These are phyloP conservation scores for Botrytis fabae DNA, from an alignment of 2,329 filamentous ascomycete genomes.

Conservation along the genomic window DNA sequence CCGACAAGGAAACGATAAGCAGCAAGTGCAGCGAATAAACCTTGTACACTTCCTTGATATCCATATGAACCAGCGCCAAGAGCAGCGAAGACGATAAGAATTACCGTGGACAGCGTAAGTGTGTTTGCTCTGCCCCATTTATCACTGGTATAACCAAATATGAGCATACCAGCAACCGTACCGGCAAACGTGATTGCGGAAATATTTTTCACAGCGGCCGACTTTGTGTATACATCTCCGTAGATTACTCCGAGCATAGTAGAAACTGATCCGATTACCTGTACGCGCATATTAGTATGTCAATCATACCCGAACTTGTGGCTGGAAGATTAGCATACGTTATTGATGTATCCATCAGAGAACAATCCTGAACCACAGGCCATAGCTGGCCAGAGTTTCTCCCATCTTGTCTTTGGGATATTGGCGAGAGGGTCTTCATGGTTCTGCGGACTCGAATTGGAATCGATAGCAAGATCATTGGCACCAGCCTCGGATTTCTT, in stretches of 20 bases:
- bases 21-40: conserved; percentile 75
- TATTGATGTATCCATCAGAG: conserved; percentile 89
- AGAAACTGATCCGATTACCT: conserved; percentile 83
- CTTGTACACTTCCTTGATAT: conserved; percentile 63
- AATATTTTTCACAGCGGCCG: conserved; percentile 71
- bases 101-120: conserved; percentile 75
- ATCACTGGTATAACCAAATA: conserved; percentile 80
- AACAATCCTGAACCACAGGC: conserved; percentile 89
- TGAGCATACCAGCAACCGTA: conserved; percentile 77
- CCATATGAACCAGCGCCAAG: conserved; percentile 77
- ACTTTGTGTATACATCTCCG: conserved; percentile 64
- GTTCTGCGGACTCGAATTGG: conserved; percentile 19
- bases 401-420: conserved; percentile 34
- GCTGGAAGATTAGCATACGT: conserved; percentile 52
- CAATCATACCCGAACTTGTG: neutral
- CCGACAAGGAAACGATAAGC: conserved; percentile 76
- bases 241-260: conserved; percentile 74
- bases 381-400: conserved; percentile 60
- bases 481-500: conserved; percentile 22
- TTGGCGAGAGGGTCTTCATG: conserved; percentile 28
- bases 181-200: conserved; percentile 83
- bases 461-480: conserved; percentile 13
- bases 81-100: conserved; percentile 82
- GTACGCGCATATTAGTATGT: neutral
- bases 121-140: conserved; percentile 83